A percentile compares a stretch with the other conserved stretches of the same genome.
These are phyloP conservation scores for Chaetoscypha palmicola DNA, from an alignment of 2,329 filamentous ascomycete species.

Conservation along the genomic window DNA sequence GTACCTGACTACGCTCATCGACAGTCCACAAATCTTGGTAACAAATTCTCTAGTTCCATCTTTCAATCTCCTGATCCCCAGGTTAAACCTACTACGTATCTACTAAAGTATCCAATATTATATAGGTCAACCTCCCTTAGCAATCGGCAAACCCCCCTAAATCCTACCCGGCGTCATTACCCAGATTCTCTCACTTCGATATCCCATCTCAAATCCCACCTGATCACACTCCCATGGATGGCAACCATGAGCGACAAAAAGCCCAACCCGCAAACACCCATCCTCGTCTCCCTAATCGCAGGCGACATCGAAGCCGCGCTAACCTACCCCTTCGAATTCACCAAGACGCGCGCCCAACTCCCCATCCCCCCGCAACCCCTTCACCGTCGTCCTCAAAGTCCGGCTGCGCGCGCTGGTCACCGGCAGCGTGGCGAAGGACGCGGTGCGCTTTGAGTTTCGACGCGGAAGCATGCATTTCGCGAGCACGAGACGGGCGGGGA, in stretches of 20 bases:
- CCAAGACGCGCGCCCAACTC: slow-evolving; percentile 58
- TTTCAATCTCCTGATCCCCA: no score
- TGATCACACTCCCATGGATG: no score
- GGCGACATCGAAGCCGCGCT: slow-evolving; percentile 28
- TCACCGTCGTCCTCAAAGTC: slow-evolving; percentile 47
- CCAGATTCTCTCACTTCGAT: no score
- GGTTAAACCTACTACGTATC: no score
- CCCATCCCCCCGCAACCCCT: slow-evolving; percentile 48
- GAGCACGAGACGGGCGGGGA: slow-evolving; percentile 48
- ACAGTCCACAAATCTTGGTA: no score
- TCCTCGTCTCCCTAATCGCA: slow-evolving; percentile 21
- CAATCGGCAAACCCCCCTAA: no score
- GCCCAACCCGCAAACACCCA: slow-evolving; percentile 10
- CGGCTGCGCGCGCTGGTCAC: slow-evolving; percentile 36
- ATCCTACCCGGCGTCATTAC: no score
- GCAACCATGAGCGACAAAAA: neutral
- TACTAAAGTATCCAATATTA: no score
- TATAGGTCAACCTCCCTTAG: no score
- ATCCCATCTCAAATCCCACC: no score
- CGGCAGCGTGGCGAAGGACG: slow-evolving; percentile 50
- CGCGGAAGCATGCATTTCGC: slow-evolving; percentile 48
- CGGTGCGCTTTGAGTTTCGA: slow-evolving; percentile 63
- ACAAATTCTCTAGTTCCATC: no score
- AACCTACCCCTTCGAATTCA: slow-evolving; percentile 58
- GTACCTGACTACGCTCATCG: no score